phyloP scores from a whole-genome alignment of 345 rosid genomes.

The Citrus glauca region DNA sequence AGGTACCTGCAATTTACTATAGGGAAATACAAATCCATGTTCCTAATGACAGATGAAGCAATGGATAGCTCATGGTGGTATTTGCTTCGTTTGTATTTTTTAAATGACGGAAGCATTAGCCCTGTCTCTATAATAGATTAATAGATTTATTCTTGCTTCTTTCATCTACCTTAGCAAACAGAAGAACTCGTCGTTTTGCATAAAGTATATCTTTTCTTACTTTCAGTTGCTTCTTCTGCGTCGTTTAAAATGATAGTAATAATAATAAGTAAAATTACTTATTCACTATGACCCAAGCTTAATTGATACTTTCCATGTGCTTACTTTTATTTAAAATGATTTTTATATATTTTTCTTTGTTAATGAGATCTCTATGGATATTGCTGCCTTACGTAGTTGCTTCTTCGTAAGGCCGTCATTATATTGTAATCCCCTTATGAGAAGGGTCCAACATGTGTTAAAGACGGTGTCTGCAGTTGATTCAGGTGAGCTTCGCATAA shows the following conservation, averaged over 20 bases:
- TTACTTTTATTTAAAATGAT: neutral
- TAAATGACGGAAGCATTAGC: no score
- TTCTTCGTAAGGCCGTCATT: constrained; percentile 14
- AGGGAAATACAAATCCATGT: no score
- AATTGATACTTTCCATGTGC: no score
- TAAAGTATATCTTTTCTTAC: neutral
- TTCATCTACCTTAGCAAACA: neutral
- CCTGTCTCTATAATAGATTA: neutral
- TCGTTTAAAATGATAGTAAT: no score
- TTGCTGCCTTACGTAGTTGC: neutral
- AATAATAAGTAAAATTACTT: no score
- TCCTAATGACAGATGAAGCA: no score
- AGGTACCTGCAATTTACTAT: neutral
- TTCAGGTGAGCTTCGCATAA: constrained; percentile 34
- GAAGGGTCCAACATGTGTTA: constrained; percentile 5
- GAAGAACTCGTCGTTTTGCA: neutral
- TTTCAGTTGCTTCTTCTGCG: neutral
- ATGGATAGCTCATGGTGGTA: no score
- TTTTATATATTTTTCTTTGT: neutral
- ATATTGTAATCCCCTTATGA: neutral
- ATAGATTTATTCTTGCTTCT: neutral
- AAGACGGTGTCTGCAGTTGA: constrained; percentile 41
- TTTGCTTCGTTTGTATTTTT: no score
- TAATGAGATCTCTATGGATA: neutral
- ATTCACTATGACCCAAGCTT: neutral